phyloP scores from a whole-genome alignment of 257 asterid genomes.

The Solanum commersonii region DNA sequence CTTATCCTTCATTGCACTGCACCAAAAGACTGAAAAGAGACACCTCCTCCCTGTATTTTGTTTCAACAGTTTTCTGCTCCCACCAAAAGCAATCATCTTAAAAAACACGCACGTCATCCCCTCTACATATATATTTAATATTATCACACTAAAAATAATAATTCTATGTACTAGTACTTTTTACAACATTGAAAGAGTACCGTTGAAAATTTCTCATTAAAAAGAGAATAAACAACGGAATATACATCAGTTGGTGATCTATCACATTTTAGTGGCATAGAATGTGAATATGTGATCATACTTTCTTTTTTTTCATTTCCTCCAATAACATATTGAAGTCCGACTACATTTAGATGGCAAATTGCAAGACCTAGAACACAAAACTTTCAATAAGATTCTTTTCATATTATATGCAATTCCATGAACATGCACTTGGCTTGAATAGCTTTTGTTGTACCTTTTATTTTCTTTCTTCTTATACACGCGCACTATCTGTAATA shows the following conservation, averaged over 20 bases:
- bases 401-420: background rate
- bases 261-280: background rate
- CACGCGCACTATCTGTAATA: background rate
- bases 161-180: no score
- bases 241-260: background rate
- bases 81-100: background rate
- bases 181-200: no score
- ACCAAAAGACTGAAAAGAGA: background rate
- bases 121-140: background rate
- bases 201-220: no score
- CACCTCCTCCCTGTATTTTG: background rate
- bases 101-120: background rate
- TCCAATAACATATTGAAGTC: no score
- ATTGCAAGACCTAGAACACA: background rate
- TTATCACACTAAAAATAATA: background rate
- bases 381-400: no score
- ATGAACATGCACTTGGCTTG: background rate
- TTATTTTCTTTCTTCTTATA: background rate
- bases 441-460: background rate
- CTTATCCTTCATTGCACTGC: background rate
- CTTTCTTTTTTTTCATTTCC: background rate
- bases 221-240: background rate
- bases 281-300: background rate
- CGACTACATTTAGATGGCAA: no score
- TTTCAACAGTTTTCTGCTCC: background rate